These are phyloP conservation scores for Viola pubescens DNA, from an alignment of 441 rosid genomes.

Conservation along the genomic window DNA sequence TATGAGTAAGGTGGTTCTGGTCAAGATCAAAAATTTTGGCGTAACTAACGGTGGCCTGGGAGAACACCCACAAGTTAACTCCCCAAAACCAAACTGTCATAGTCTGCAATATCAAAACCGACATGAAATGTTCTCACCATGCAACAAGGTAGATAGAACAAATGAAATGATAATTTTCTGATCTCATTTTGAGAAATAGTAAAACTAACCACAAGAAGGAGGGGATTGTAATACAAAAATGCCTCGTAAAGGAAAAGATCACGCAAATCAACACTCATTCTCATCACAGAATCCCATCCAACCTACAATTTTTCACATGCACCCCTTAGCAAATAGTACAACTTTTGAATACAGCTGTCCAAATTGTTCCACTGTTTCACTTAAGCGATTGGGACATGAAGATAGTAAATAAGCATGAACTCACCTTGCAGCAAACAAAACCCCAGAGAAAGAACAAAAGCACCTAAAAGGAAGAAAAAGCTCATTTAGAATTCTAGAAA, in stretches of 20 bases:
- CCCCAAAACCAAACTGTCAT: conserved; percentile 99
- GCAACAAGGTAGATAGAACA: not conserved
- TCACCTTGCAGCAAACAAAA: conserved; percentile 86
- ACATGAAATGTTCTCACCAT: conserved; percentile 4
- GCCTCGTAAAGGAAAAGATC: conserved; percentile 90
- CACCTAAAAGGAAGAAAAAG: conserved; percentile 43
- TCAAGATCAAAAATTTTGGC: conserved; percentile 68
- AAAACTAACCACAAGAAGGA: conserved; percentile 87
- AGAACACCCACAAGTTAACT: conserved; percentile 75
- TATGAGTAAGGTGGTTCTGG: conserved; percentile 78
- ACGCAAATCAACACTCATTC: conserved; percentile 74
- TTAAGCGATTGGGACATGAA: too few species aligned
- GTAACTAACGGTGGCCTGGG: conserved; percentile 71
- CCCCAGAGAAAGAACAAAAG: conserved; percentile 66
- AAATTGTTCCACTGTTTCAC: too few species aligned
- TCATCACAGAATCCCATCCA: conserved; percentile 94
- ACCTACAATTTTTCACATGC: conserved; percentile 36
- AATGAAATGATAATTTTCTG: conserved; percentile 1
- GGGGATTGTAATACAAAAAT: conserved; percentile 90
- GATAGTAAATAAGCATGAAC: conserved; percentile 13
- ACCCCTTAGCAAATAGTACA: conserved; percentile 1
- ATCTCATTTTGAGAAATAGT: not conserved
- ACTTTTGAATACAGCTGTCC: too few species aligned
- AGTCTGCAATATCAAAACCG: conserved; percentile 47
- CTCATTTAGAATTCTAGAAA: conserved; percentile 21